Evolutionary conservation across 139 green algal genomes (phyloP).

Genomic region (Trebouxia sp.): DNA sequence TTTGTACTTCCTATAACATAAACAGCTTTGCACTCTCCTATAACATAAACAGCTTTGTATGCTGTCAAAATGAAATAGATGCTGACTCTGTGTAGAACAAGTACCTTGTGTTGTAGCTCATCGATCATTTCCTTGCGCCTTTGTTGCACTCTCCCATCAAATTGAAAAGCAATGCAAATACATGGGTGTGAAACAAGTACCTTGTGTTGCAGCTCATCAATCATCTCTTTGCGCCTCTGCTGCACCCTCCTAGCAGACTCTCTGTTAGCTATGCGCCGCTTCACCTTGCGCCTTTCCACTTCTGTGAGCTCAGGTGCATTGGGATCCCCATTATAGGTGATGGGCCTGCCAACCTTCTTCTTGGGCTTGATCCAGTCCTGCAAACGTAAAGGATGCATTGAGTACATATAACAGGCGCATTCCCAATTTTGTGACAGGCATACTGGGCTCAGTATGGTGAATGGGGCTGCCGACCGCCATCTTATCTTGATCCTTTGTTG

Average conservation of each 20-base stretch:
- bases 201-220: slow-evolving; percentile 48
- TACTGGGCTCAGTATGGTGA: too few species aligned
- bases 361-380: slow-evolving; percentile 32
- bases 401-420: too few species aligned
- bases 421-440: too few species aligned
- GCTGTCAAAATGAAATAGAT: too few species aligned
- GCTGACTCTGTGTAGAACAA: too few species aligned
- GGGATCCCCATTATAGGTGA: slow-evolving; percentile 37
- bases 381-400: not conserved
- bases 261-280: slow-evolving; percentile 48
- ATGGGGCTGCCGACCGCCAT: too few species aligned
- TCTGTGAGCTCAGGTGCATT: slow-evolving; percentile 40
- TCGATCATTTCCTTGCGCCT: not conserved
- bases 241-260: slow-evolving; percentile 44
- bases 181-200: not conserved
- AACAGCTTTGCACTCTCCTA: too few species aligned
- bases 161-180: not conserved
- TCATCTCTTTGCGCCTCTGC: slow-evolving; percentile 38
- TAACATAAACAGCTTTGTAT: too few species aligned
- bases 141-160: not conserved
- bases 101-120: too few species aligned
- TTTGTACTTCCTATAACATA: too few species aligned
- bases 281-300: slow-evolving; percentile 32
- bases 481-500: too few species aligned
- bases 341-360: slow-evolving; percentile 42